Evolutionary conservation across 495 filamentous ascomycete genomes (phyloP), one percentile per base, ranked within the genome.

Genomic region (Trichoderma erinaceum): DNA sequence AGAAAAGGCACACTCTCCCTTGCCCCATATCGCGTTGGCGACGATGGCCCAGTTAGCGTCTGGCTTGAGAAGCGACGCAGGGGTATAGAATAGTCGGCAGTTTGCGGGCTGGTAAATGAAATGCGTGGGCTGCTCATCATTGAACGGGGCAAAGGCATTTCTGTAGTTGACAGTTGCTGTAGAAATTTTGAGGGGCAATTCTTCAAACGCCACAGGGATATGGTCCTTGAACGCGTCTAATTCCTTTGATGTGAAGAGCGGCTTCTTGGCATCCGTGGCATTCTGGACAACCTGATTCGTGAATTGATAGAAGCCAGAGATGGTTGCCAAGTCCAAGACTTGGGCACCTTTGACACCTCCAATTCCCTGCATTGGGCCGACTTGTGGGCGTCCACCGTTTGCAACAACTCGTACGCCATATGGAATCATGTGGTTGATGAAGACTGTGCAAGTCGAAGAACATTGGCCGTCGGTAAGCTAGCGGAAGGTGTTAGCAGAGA

Each of bases 11-110:
- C 56, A 61, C 1, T 15, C 56, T 29, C 56, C 56, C 2, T 96
- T 93, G 56, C 92, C 88, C 93, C 93, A 97, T 68, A 92, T 91
- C 7, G 91, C 90, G 5, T 82, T 82, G 52, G 72, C 74, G 2
- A 78, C 80, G 66, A 78, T 75, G 44, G 76, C 72, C 85, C 83
- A 87, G 13, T 80, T 77, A 12, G 70, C 74, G 25, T 70, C 74
- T 7, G 79, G 77, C 32, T 78, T 74, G 52, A 73, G 76, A 21
- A 83, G 66, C 69, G 81, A 85, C 48, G 75, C 70, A 1, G 74
- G 69, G 2, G 84, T 85, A 70, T 83, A 86, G 70, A 84, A 86
- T 68, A 86, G 77, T 12, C 83, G 74, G 75, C 85, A 87, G 68
- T 83, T 78, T 15, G 84, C 82, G 7, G 83, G 73, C 66, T 84